These are phyloP conservation scores for Eimeria mitis DNA, from an alignment of 169 alveolate species.

Conservation along the genomic window DNA sequence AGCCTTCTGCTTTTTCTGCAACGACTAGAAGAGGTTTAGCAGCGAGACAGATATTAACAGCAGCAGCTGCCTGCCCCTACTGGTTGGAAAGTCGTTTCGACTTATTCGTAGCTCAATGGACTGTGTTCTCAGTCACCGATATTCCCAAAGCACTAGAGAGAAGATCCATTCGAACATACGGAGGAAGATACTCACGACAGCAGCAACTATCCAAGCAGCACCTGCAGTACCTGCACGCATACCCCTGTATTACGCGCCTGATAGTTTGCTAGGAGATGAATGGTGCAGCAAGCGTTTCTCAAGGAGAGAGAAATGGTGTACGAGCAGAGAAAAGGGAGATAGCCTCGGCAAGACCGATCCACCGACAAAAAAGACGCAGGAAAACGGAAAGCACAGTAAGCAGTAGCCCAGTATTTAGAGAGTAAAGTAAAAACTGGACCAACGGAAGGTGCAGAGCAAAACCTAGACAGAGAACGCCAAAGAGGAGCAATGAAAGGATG, in stretches of 20 bases:
- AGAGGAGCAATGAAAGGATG: not conserved
- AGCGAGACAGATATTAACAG: not conserved
- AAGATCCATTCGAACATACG: not conserved
- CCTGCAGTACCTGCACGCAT: not conserved
- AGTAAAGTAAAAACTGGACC: not conserved
- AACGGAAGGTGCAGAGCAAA: not conserved
- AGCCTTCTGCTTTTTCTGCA: not conserved
- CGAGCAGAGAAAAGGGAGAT: not conserved
- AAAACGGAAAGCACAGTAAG: not conserved
- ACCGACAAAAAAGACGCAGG: not conserved
- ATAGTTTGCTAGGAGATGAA: not conserved
- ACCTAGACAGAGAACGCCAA: not conserved
- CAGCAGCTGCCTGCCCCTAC: not conserved
- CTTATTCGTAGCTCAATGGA: not conserved
- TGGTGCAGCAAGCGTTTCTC: not conserved
- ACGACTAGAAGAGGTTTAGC: not conserved
- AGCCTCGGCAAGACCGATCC: not conserved
- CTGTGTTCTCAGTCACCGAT: not conserved
- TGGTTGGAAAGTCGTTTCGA: not conserved
- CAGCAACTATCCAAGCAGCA: not conserved
- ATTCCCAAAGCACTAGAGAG: not conserved
- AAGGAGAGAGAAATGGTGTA: not conserved
- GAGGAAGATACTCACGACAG: not conserved
- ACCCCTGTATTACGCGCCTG: not conserved
- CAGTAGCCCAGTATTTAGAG: not conserved